Base-by-base conservation (phyloP, 768 basidiomycete genomes). In the Trametes coccinea region DNA sequence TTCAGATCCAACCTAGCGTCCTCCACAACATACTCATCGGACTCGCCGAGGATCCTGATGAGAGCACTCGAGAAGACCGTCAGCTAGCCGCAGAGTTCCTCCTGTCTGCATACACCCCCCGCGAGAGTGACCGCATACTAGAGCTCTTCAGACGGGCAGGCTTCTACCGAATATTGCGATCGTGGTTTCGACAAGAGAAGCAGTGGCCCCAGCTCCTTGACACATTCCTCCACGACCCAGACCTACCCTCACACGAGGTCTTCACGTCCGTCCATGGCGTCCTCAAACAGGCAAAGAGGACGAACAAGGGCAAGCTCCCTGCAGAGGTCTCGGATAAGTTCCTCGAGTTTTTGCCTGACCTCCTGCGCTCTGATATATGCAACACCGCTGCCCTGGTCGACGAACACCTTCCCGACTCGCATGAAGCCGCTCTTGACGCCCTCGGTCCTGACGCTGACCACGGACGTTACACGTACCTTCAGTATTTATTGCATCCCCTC, bases 71-170 rank as follows among this genome's bases (percentile, higher is more conserved):
- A 29, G 96, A 98, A 70, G 97, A 98, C 74, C 87, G 97, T 13
- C 94, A 99, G 70, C 82, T 99, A 5, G 97, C 97, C 0, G 87
- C 89, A 7, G 97, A 99, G 75, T 97, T 89, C 72, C 84, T 99
- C 34, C 80, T 98, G 16, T 99, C 97, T 1, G 84, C 83, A 0
- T 98, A 97, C 72, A 92, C 85, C 41, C 97, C 96, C 0, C 87
- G 88, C 64, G 87, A 95, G 59, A 80, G 79, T 66, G 87, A 90
- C 27, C 78, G 78, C 22, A 80, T 96, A 55, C 74, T 89, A 43
- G 70, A 70, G 9, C 76, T 93, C 2, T 96, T 98, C 70, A 84
- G 90, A 67, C 70, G 77, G 9, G 95, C 96, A 0, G 88, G 92
- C 0, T 99, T 99, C 77, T 95, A 87, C 72, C 85, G 95, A 41